Evolutionary conservation across 2,329 filamentous ascomycete species (phyloP), one percentile per base, ranked within the genome.

Genomic region (Paraphaeosphaeria minitans): DNA sequence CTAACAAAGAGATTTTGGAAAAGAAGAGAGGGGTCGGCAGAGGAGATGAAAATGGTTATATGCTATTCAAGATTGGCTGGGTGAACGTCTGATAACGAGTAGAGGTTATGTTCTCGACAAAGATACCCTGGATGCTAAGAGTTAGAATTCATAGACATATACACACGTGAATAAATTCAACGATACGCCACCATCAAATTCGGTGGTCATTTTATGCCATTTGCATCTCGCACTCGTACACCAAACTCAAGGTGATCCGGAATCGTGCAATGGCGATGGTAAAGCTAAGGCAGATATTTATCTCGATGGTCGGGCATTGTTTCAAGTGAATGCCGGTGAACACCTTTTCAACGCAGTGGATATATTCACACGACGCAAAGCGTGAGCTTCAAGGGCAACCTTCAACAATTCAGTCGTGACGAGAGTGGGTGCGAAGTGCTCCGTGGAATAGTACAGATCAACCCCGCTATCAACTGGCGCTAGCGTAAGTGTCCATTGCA

Each of bases 41-140:
- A 21, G 73, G 74, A 1, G 74, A 77, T 53, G 74, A 77, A 56
- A 67, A 57, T 14, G 69, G 71, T 14, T 77, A 77, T 55, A 67
- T 66, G 37, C 52, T 77, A 29, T 76, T 74, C 56, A 65, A 60
- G 45, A 76, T 76, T 53, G 67, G 69, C 16, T 77, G 73, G 74
- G 62, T 49, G 8, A 35, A 19, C 2, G 33, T 16, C 16, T 55
- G 45, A 52, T 4, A 12, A 21, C n/a, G 19, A 27, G 13, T 1
- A 29, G 22, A 33, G 27, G 37, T 41, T 16, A 9, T 19, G 27
- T 24, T 22, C 22, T 52, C 13, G 27, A 12, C 12, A 35, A 21
- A 41, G 42, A 55, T 55, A 55, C 50, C 39, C 50, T 45, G 35
- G 50, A 43, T 22, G 27, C 14, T 31, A 39, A 53, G 42, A 27